These are phyloP conservation scores for Brassica rapa DNA, from an alignment of 345 rosid genomes.

Conservation along the genomic window DNA sequence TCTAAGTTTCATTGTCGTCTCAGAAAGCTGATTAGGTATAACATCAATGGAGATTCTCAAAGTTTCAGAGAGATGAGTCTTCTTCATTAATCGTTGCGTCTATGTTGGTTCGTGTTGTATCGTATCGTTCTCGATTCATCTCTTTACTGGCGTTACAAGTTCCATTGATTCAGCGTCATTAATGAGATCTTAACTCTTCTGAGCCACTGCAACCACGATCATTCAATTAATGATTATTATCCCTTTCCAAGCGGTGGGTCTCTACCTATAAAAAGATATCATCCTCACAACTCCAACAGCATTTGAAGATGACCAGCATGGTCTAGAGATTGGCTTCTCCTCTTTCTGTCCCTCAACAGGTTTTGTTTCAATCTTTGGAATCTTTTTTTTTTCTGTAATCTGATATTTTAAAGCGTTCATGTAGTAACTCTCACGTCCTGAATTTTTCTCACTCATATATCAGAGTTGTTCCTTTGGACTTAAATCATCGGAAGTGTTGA, in stretches of 20 bases:
- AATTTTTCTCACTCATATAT: neutral
- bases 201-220: neutral
- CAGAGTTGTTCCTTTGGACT: neutral
- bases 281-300: neutral
- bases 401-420: neutral
- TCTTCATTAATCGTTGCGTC: neutral
- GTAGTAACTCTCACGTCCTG: neutral
- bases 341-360: neutral
- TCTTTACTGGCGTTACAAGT: neutral
- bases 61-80: neutral
- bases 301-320: neutral
- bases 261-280: neutral
- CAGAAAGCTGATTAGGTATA: neutral
- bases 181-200: neutral
- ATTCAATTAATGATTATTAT: neutral
- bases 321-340: neutral
- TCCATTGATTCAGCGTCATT: neutral
- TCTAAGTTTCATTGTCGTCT: neutral
- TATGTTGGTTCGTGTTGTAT: neutral
- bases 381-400: neutral
- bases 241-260: neutral
- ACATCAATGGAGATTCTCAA: neutral
- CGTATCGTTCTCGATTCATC: neutral
- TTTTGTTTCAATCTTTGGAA: neutral
- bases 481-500: no score